Conservation (phyloP, 305 asterid species). For the Withania somnifera region DNA sequence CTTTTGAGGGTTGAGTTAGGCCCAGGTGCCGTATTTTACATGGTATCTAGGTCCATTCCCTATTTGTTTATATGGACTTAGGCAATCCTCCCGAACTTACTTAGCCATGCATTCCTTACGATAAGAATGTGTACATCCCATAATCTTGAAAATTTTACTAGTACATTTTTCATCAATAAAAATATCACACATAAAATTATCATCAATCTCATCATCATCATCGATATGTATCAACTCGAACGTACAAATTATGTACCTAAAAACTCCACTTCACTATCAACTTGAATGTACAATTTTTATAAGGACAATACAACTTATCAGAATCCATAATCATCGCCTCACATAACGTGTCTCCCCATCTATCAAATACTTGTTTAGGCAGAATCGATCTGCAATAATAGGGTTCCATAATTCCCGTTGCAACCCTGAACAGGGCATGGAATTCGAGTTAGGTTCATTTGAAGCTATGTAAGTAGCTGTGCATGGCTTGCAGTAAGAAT, state of each 20-base stretch:
- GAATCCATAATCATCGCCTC: constrained; percentile 39
- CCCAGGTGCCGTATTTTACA: too few species aligned
- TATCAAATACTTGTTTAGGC: constrained; percentile 39
- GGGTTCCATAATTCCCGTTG: constrained; percentile 39
- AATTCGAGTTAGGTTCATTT: constrained; percentile 25
- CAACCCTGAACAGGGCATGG: constrained; percentile 41
- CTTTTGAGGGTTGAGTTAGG: too few species aligned
- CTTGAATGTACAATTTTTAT: constrained; percentile 28
- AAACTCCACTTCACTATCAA: too few species aligned
- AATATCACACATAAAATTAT: constrained; percentile 32
- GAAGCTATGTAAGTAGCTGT: constrained; percentile 30
- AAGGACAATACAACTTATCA: constrained; percentile 62
- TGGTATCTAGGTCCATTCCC: too few species aligned
- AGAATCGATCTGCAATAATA: constrained; percentile 38
- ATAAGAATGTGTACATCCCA: constrained; percentile 43
- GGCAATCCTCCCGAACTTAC: too few species aligned
- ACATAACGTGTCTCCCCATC: constrained; percentile 64
- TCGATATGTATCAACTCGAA: neutral
- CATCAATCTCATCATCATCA: neutral
- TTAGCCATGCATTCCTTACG: constrained; percentile 38
- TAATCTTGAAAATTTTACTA: constrained; percentile 15
- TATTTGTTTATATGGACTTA: too few species aligned
- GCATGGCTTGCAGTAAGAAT: constrained; percentile 41
- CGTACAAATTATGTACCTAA: too few species aligned
- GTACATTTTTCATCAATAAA: constrained; percentile 42